Evolutionary conservation across 805 yeast genomes (phyloP).

Genomic region (Wickerhamomyces tratensis): DNA sequence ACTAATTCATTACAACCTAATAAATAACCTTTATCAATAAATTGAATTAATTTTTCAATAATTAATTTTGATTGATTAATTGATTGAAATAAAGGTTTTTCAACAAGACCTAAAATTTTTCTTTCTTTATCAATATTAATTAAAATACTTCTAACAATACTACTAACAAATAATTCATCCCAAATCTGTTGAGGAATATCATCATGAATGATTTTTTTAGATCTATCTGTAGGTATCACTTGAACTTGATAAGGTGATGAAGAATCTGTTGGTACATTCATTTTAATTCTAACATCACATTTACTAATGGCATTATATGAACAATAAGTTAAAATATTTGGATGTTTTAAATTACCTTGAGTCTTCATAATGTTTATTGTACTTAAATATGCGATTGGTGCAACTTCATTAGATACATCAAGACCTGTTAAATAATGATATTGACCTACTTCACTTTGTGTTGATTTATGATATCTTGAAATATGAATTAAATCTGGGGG

Average conservation of each 20-base stretch:
- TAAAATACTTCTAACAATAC: conserved; percentile 43
- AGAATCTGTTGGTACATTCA: conserved; percentile 40
- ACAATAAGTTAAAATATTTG: conserved; percentile 40
- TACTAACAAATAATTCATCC: conserved; percentile 54
- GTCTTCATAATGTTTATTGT: conserved; percentile 21
- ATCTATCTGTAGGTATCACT: conserved; percentile 24
- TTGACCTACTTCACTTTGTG: conserved; percentile 36
- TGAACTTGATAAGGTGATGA: conserved; percentile 22
- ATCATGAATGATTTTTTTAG: conserved; percentile 19
- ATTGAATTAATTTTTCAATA: conserved; percentile 6
- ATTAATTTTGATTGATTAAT: conserved; percentile 4
- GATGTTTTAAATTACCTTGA: conserved; percentile 12
- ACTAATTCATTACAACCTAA: conserved; percentile 57
- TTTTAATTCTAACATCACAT: conserved; percentile 64
- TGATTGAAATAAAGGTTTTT: conserved; percentile 27
- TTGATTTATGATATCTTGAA: conserved; percentile 19
- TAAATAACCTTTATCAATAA: conserved; percentile 36
- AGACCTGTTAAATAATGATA: conserved; percentile 40
- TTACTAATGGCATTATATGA: conserved; percentile 60
- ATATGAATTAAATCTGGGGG: conserved; percentile 65
- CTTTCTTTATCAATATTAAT: conserved; percentile 43
- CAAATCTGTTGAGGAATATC: conserved; percentile 33
- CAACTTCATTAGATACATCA: conserved; percentile 32
- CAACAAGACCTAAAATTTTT: conserved; percentile 51
- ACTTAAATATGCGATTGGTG: conserved; percentile 38